Evolutionary conservation across 1,139 yeast genomes (phyloP).

Genomic region (Suhomyces atakaporum): DNA sequence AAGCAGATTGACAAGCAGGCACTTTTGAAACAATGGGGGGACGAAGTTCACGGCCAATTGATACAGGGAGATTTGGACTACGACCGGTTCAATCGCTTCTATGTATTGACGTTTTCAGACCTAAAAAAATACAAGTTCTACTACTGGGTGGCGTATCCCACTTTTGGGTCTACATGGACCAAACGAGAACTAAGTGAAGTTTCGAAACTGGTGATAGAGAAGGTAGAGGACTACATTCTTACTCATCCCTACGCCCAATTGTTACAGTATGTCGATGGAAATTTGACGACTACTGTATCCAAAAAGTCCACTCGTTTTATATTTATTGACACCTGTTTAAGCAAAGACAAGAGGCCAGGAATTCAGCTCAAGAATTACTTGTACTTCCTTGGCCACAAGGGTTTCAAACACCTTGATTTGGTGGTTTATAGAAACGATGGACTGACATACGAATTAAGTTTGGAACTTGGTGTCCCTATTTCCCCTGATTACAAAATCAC

Average conservation of each 20-base stretch:
- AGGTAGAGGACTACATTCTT: background rate
- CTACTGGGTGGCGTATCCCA: constrained; percentile 89
- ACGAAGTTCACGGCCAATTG: constrained; percentile 22
- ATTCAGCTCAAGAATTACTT: constrained; percentile 68
- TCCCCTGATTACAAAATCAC: constrained; percentile 40
- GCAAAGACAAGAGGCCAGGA: constrained; percentile 49
- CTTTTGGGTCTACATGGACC: constrained; percentile 51
- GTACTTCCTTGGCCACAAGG: constrained; percentile 49
- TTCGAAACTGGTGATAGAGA: background rate
- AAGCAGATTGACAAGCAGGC: constrained; percentile 62
- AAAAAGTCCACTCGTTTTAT: constrained; percentile 37
- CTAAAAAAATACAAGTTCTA: constrained; percentile 83
- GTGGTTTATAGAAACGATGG: constrained; percentile 31
- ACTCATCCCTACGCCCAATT: constrained; percentile 12
- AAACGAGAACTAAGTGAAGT: constrained; percentile 10
- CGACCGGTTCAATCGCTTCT: constrained; percentile 42
- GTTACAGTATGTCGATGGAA: constrained; percentile 15
- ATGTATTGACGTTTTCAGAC: constrained; percentile 76
- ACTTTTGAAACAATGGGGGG: constrained; percentile 52
- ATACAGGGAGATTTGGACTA: constrained; percentile 14
- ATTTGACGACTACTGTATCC: background rate
- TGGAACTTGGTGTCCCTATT: constrained; percentile 20
- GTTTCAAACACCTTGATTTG: constrained; percentile 41
- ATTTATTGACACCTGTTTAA: constrained; percentile 63
- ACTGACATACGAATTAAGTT: constrained; percentile 26